Evolutionary conservation across 371 early-diverging fungal genomes (phyloP), one percentile per base, ranked within the genome.

Genomic region (Mortierella sp.): DNA sequence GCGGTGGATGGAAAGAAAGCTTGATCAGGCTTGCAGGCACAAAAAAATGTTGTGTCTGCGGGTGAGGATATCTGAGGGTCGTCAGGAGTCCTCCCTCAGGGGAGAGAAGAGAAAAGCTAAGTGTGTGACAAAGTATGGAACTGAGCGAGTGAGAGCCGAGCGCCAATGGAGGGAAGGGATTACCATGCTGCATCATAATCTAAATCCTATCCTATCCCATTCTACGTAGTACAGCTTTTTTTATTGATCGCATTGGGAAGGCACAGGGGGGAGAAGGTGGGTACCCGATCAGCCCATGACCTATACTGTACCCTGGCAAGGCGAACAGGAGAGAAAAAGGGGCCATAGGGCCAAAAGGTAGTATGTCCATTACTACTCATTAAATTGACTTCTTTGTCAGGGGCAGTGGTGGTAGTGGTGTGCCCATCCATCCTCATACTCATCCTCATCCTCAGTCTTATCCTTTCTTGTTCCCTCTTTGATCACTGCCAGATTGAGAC

Each of bases 201-300:
- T 0, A 8, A 55, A 56, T n/a, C 56, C 24, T 27, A 56, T 56
- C n/a, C 27, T 56, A 35, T 35, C 63, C 18, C 5, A 27, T 32
- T 60, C 63, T 27, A 58, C 32, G 60, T 60, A 32, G 32, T 32
- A 32, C 60, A 60, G 60, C 60, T 24, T 65, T 65, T 65, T 38
- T 65, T 38, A 65, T 65, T 21, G 65, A 65, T 65, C 65, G 24
- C 65, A 65, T 38, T 12, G 24, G 14, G 38, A 32, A 14, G 7
- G 63, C 32, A 18, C 2, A 63, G 21, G 38, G 14, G 6, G 6
- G 35, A 32, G 6, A 24, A 24, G 21, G 41, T 21, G 41, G 8
- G 65, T 38, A 65, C 65, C 65, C 65, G 65, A 65, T 65, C 65
- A 65, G 65, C 38, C 65, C 38, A 65, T 65, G 65, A 65, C 21